These are phyloP conservation scores for Arabidopsis arenosa DNA, from an alignment of 345 rosid species.

Conservation along the genomic window DNA sequence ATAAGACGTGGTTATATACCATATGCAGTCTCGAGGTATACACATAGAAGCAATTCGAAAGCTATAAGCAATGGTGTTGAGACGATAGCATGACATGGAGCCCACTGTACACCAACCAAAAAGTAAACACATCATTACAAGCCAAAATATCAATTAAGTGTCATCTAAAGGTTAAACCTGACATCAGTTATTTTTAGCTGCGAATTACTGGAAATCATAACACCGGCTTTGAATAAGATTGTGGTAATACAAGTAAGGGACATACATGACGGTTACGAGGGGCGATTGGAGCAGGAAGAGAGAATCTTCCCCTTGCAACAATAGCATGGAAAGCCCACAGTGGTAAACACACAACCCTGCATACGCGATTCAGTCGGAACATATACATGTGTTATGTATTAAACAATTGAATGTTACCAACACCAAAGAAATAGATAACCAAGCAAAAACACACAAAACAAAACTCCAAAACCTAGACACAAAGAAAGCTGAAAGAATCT, in stretches of 20 bases:
- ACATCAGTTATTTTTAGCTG: slow-evolving; percentile 4
- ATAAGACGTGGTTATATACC: slow-evolving; percentile 50
- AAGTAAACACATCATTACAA: slow-evolving; percentile 18
- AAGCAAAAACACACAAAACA: not conserved
- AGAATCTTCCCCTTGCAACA: slow-evolving; percentile 94
- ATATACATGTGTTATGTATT: not conserved
- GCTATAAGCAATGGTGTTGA: slow-evolving; percentile 93
- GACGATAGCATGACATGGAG: slow-evolving; percentile 96
- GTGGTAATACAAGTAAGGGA: slow-evolving; percentile 16
- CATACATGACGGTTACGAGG: slow-evolving; percentile 92
- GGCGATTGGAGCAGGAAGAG: slow-evolving; percentile 93
- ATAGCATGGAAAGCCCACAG: slow-evolving; percentile 94
- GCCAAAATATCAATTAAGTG: slow-evolving; percentile 22
- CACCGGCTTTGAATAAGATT: not conserved
- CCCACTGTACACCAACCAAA: slow-evolving; percentile 79
- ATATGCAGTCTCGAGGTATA: slow-evolving; percentile 82
- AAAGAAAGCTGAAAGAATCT: slow-evolving; percentile 21
- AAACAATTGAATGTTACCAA: not conserved
- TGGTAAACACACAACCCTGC: slow-evolving; percentile 83
- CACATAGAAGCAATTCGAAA: slow-evolving; percentile 94
- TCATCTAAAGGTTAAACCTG: slow-evolving; percentile 12
- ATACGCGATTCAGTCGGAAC: slow-evolving; percentile 24
- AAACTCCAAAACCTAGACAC: not conserved
- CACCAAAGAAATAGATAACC: slow-evolving; percentile 20
- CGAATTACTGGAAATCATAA: not conserved